Base-by-base conservation (phyloP, 257 asterid species). In the Plantago major region DNA sequence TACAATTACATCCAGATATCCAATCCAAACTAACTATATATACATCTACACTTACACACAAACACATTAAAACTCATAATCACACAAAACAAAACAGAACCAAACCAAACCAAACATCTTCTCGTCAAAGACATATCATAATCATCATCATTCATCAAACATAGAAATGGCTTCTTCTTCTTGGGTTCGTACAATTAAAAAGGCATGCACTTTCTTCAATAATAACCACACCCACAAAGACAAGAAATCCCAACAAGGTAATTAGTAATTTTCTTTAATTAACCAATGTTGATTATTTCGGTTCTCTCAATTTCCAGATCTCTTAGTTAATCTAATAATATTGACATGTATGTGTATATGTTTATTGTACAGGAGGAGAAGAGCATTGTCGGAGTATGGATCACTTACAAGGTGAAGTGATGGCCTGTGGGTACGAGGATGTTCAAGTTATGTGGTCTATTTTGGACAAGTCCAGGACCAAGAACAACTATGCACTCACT, bases 391-490 rank as follows among this genome's bases (percentile, higher is more conserved):
- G 78, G 28, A 58, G 65, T 9, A 74, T 78, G 81, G 84, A 82
- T 66, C 8, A 33, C 8, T 73, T 87, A 60, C 91, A 85, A 10
- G 91, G 90, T 3, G 94, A 87, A 69, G 96, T 87, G 30, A 87
- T 85, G 96, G 88, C 90, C 0, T 87, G 96, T 66, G 85, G 70
- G 1, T 87, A 87, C 49, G 96, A 85, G 48, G 96, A 87, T 72
- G 96, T 85, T 8, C 96, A 85, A 40, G 96, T 87, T 13, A 87
- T 87, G 96, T 87, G 96, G 96, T 85, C 94, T 12, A 87, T 88
- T 57, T 78, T 88, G 62, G 96, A 88, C 73, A 83, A 88, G 79
- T 74, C 89, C 61, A 81, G 78, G 73, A 53, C 80, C 66, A 72
- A 65, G 8, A 33, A 33, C 47, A 74, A 77, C 43, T 80, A 84